These are phyloP conservation scores for Cadophora gregata DNA, from an alignment of 2,329 filamentous ascomycete species.

Conservation along the genomic window DNA sequence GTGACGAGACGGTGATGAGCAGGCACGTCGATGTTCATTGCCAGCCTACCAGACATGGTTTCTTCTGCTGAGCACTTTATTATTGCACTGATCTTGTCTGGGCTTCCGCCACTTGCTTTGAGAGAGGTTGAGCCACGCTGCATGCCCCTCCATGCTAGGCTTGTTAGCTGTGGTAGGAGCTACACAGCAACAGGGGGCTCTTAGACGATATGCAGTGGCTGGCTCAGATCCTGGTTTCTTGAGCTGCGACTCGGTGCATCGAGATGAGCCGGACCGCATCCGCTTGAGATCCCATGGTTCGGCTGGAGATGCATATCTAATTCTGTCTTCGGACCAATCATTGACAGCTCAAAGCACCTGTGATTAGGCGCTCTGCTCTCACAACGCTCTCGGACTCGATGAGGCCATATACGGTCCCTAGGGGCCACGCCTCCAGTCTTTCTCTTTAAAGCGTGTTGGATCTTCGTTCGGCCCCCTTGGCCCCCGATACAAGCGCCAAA, in stretches of 20 bases:
- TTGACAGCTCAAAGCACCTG: conserved; percentile 50
- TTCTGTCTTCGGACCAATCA: conserved; percentile 46
- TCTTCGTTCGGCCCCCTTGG: conserved; percentile 39
- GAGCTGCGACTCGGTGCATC: conserved; percentile 39
- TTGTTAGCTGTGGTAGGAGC: conserved; percentile 10
- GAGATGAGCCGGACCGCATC: conserved; percentile 52
- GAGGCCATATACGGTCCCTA: conserved; percentile 48
- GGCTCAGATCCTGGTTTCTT: conserved; percentile 32
- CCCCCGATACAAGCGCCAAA: conserved; percentile 42
- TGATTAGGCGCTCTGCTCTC: conserved; percentile 51
- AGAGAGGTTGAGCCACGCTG: conserved; percentile 33
- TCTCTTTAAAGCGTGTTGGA: conserved; percentile 36
- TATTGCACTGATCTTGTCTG: conserved; percentile 26
- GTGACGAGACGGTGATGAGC: conserved; percentile 21
- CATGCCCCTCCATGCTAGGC: conserved; percentile 24
- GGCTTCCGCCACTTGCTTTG: conserved; percentile 23
- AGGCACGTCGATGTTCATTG: background rate
- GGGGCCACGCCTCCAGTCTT: conserved; percentile 41
- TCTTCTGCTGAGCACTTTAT: conserved; percentile 24
- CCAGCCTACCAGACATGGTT: conserved; percentile 28
- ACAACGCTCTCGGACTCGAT: conserved; percentile 41
- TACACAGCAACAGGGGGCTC: conserved; percentile 35
- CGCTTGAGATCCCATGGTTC: conserved; percentile 52
- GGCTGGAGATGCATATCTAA: conserved; percentile 49
- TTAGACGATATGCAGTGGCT: conserved; percentile 48